Conservation (phyloP, 257 asterid species). For the Datura wrightii region DNA sequence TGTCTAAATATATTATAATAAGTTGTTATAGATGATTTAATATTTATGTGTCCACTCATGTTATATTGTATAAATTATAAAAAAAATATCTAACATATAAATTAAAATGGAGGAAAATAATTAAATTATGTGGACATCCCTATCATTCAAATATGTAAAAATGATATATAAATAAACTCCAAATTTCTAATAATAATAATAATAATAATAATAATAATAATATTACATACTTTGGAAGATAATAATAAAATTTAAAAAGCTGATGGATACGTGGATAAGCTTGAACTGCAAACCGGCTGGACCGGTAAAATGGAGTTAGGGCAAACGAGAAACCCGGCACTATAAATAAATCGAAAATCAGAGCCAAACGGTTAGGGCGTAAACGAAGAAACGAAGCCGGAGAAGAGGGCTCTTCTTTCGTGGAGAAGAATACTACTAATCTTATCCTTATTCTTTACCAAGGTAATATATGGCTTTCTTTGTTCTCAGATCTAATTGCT, state of each 20-base stretch:
- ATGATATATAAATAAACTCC: background rate
- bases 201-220: background rate
- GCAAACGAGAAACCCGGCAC: constrained; percentile 40
- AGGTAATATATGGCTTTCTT: background rate
- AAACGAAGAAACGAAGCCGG: constrained; percentile 61
- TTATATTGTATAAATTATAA: background rate
- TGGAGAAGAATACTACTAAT: constrained; percentile 34
- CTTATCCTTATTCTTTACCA: constrained; percentile 29
- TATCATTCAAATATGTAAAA: background rate
- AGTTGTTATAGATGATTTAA: background rate
- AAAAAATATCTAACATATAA: background rate
- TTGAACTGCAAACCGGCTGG: constrained; percentile 35
- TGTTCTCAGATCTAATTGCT: background rate
- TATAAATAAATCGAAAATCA: constrained; percentile 32
- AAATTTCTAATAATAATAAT: background rate
- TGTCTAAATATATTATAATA: background rate
- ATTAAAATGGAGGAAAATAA: background rate
- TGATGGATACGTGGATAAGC: background rate
- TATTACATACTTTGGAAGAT: background rate
- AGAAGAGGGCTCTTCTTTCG: constrained; percentile 56
- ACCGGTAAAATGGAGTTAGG: constrained; percentile 34
- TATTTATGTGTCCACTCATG: background rate
- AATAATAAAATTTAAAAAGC: background rate
- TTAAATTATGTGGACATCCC: background rate
- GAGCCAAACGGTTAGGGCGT: constrained; percentile 46